Evolutionary conservation across 352 stramenopile species (phyloP).

Genomic region (Phytopythium vexans): DNA sequence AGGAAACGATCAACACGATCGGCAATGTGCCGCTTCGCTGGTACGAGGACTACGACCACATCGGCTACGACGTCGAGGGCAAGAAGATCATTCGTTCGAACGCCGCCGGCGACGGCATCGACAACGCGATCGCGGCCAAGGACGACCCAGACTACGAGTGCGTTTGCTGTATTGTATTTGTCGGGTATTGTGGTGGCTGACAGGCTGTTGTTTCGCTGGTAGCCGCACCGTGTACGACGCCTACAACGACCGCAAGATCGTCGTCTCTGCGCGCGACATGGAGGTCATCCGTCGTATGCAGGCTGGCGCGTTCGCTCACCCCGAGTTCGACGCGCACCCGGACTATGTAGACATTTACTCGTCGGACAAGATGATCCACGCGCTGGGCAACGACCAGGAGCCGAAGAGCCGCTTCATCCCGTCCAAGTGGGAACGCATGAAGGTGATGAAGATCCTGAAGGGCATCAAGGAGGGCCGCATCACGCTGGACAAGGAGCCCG

Average conservation of each 20-base stretch:
- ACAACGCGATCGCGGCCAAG: constrained; percentile 81
- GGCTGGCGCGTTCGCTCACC: constrained; percentile 87
- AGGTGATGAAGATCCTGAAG: constrained; percentile 96
- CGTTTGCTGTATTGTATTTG: constrained; percentile 11
- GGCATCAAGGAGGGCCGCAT: constrained; percentile 96
- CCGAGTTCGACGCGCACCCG: constrained; percentile 90
- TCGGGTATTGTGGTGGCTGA: constrained; percentile 7
- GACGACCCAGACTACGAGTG: constrained; percentile 93
- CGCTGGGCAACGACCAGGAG: constrained; percentile 84
- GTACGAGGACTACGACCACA: constrained; percentile 99
- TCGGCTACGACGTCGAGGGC: constrained; percentile 98
- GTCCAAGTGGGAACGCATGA: constrained; percentile 97
- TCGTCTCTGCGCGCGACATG: constrained; percentile 95
- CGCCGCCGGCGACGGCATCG: constrained; percentile 82
- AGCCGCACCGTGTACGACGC: constrained; percentile 97
- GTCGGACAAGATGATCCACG: constrained; percentile 85
- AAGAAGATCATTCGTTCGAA: constrained; percentile 95
- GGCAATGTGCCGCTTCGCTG: constrained; percentile 98
- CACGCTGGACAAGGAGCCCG: constrained; percentile 87
- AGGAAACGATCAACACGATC: constrained; percentile 96
- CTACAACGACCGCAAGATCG: constrained; percentile 98
- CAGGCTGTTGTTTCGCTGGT: constrained; percentile 3
- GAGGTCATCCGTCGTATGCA: constrained; percentile 98
- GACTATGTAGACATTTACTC: constrained; percentile 91
- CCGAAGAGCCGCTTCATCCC: constrained; percentile 95